Percentiles rank a stretch among this genome's conserved stretches.
Conservation (phyloP, 2,329 filamentous ascomycete genomes). For the Neonectria ditissima region DNA sequence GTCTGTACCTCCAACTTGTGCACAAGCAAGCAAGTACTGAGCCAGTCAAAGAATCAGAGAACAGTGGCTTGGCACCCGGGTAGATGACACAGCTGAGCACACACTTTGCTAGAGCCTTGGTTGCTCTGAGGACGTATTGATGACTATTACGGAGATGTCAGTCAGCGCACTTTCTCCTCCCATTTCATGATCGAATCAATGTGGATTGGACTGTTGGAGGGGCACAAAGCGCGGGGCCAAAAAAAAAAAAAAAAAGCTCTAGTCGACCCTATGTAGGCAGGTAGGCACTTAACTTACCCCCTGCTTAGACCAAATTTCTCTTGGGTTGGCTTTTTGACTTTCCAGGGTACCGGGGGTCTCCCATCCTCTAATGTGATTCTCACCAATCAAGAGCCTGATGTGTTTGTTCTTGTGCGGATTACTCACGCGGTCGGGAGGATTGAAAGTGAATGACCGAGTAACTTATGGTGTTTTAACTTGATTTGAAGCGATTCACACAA, state of each 20-base stretch:
- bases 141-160: neutral
- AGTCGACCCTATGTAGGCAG: neutral
- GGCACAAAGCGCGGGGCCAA: conserved; percentile 12
- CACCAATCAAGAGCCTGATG: neutral
- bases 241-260: neutral
- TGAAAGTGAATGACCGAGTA: neutral
- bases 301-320: neutral
- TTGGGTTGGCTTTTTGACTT: neutral
- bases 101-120: neutral
- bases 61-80: neutral
- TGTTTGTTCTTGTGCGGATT: neutral
- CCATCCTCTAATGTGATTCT: neutral
- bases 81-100: neutral
- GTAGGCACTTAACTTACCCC: too few relatives aligned
- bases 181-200: neutral
- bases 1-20: neutral
- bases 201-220: neutral
- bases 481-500: neutral
- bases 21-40: neutral
- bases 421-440: neutral
- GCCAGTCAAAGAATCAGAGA: neutral
- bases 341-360: neutral
- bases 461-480: neutral
- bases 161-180: neutral
- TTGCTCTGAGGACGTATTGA: neutral